These are phyloP conservation scores for Phytophthora nicotianae DNA, from an alignment of 352 stramenopile species.

Conservation along the genomic window DNA sequence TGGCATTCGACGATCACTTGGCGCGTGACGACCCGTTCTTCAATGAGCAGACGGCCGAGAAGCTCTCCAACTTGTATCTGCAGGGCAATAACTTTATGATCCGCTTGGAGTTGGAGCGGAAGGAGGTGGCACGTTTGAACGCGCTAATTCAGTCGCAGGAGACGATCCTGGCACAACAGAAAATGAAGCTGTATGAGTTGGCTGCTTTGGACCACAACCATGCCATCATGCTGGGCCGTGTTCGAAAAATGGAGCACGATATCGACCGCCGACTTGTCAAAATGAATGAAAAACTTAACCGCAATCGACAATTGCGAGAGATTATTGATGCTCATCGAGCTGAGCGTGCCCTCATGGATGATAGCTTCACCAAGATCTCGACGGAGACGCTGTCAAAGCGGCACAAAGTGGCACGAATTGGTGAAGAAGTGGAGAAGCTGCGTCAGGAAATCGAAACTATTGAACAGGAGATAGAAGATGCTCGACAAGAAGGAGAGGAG, in stretches of 20 bases:
- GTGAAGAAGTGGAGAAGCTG: constrained; percentile 59
- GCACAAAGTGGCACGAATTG: constrained; percentile 50
- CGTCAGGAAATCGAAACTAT: constrained; percentile 55
- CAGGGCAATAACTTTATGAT: constrained; percentile 88
- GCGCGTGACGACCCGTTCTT: constrained; percentile 76
- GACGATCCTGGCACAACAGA: constrained; percentile 61
- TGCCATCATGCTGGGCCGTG: constrained; percentile 52
- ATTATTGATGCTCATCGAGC: constrained; percentile 70
- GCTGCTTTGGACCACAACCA: constrained; percentile 76
- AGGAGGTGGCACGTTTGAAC: constrained; percentile 73
- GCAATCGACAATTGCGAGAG: constrained; percentile 67
- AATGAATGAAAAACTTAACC: constrained; percentile 81
- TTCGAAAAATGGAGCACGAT: constrained; percentile 85
- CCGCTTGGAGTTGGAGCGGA: constrained; percentile 74
- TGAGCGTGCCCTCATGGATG: constrained; percentile 75
- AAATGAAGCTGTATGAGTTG: constrained; percentile 78
- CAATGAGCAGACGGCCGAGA: constrained; percentile 74
- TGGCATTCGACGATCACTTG: constrained; percentile 77
- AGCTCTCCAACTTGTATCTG: constrained; percentile 76
- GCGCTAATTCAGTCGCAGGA: constrained; percentile 74
- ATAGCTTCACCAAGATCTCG: constrained; percentile 76
- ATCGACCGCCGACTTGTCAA: constrained; percentile 84
- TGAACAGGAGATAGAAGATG: constrained; percentile 64
- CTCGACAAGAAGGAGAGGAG: constrained; percentile 61
- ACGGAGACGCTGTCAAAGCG: constrained; percentile 64